phyloP scores from a whole-genome alignment of 2,329 filamentous ascomycete genomes.

The Stylonectria norvegica region DNA sequence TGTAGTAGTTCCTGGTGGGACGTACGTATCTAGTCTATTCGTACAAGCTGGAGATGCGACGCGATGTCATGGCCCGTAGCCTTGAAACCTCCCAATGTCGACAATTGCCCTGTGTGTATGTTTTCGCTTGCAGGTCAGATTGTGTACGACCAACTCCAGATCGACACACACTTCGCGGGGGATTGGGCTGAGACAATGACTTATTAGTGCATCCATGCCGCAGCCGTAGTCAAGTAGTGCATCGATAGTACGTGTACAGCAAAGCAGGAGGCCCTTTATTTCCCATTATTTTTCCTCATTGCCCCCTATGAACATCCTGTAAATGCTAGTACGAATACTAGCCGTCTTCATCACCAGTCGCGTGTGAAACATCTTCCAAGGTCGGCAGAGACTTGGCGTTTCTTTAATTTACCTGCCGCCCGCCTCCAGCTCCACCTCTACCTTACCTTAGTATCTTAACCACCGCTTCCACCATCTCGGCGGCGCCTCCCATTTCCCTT shows the following conservation, averaged over 20 bases:
- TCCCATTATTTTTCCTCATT: too few relatives aligned
- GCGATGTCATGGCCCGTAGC: too few relatives aligned
- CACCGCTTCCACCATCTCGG: too few relatives aligned
- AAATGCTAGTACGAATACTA: background rate
- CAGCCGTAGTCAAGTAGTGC: slow-evolving; percentile 13
- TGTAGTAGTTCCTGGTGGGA: background rate
- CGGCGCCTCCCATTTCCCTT: background rate
- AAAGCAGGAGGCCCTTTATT: slow-evolving; percentile 9
- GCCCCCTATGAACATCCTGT: too few relatives aligned
- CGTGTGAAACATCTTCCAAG: background rate
- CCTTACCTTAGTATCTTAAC: background rate
- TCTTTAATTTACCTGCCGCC: background rate
- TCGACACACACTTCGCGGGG: slow-evolving; percentile 1
- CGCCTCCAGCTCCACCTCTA: background rate
- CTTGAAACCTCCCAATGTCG: too few relatives aligned
- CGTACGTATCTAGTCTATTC: background rate
- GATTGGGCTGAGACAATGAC: slow-evolving; percentile 30
- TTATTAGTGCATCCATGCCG: slow-evolving; percentile 18
- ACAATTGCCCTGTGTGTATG: slow-evolving; percentile 2
- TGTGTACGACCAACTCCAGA: slow-evolving; percentile 6
- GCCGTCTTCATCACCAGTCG: too few relatives aligned
- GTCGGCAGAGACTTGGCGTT: background rate
- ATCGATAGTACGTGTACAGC: background rate
- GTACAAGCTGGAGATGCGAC: too few relatives aligned
- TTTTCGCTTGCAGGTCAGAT: background rate